Evolutionary conservation across 1,139 yeast species (phyloP).

Genomic region (Trichomonascaceae sp.): DNA sequence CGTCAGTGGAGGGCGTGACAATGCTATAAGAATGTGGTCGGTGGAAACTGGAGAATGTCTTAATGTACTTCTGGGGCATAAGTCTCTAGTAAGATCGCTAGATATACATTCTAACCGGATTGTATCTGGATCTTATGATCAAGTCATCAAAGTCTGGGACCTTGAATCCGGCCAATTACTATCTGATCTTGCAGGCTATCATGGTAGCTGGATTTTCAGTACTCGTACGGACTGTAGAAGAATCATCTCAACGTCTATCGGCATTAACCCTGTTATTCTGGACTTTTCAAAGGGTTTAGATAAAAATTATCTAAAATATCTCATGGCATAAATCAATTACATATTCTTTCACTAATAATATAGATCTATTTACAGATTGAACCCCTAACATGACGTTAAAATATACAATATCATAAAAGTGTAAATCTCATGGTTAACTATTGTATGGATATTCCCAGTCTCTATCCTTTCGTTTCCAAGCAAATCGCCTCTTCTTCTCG

Average conservation of each 20-base stretch:
- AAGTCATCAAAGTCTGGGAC: slow-evolving; percentile 35
- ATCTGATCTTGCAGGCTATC: slow-evolving; percentile 27
- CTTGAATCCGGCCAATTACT: slow-evolving; percentile 25
- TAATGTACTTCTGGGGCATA: slow-evolving; percentile 29
- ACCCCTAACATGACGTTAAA: neutral
- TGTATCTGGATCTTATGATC: slow-evolving; percentile 35
- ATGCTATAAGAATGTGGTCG: slow-evolving; percentile 33
- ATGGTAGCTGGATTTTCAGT: slow-evolving; percentile 34
- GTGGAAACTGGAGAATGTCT: slow-evolving; percentile 26
- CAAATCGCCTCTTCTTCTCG: slow-evolving; percentile 70
- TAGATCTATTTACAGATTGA: neutral
- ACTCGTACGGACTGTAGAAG: slow-evolving; percentile 29
- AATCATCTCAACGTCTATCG: slow-evolving; percentile 32
- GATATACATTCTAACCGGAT: slow-evolving; percentile 25
- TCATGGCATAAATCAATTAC: slow-evolving; percentile 12
- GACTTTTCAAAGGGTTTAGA: slow-evolving; percentile 30
- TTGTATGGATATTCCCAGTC: slow-evolving; percentile 80
- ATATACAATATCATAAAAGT: neutral
- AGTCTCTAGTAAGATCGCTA: slow-evolving; percentile 30
- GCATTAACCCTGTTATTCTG: slow-evolving; percentile 30
- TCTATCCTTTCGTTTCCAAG: slow-evolving; percentile 75
- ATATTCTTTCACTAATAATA: neutral
- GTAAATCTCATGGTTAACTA: slow-evolving; percentile 1
- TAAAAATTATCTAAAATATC: slow-evolving; percentile 19
- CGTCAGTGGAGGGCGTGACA: slow-evolving; percentile 35